phyloP scores from a whole-genome alignment of 2,329 filamentous ascomycete species.

The Paecilomyces fulvus region DNA sequence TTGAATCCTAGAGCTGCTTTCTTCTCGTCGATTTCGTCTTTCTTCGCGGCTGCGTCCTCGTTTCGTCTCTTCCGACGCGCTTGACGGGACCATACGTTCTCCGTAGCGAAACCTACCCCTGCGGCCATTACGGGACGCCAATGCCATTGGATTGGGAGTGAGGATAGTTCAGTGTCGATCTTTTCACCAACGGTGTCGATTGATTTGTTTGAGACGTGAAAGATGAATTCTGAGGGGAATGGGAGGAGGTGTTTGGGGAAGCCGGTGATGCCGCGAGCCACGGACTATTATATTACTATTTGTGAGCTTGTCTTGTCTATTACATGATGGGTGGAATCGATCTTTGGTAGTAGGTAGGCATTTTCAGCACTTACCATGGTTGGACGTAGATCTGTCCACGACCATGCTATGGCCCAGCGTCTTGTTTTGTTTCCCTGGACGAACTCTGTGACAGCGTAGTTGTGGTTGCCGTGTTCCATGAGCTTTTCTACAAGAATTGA shows the following conservation, averaged over 20 bases:
- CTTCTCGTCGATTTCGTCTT: constrained; percentile 25
- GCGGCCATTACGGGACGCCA: constrained; percentile 49
- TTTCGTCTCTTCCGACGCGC: constrained; percentile 52
- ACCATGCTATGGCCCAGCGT: constrained; percentile 86
- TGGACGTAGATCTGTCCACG: constrained; percentile 62
- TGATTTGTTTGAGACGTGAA: constrained; percentile 23
- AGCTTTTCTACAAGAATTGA: constrained; percentile 53
- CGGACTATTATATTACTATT: constrained; percentile 13
- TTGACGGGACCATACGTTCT: constrained; percentile 72
- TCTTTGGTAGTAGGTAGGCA: not conserved
- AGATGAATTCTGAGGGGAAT: constrained; percentile 43
- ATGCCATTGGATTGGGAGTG: constrained; percentile 55
- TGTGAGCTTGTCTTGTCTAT: constrained; percentile 2
- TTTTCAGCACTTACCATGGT: constrained; percentile 33
- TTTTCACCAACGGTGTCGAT: constrained; percentile 25
- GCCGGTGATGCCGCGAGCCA: constrained; percentile 32
- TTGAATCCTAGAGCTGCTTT: constrained; percentile 51
- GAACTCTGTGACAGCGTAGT: constrained; percentile 76
- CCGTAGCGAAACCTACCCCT: constrained; percentile 53
- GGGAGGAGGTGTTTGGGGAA: constrained; percentile 46
- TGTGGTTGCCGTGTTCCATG: constrained; percentile 51
- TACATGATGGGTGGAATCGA: not conserved
- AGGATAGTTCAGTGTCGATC: constrained; percentile 42
- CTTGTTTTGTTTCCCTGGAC: constrained; percentile 69
- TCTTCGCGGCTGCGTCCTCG: constrained; percentile 15